These are phyloP conservation scores for Aspergillus brunneoviolaceus DNA, from an alignment of 2,329 filamentous ascomycete species.

Conservation along the genomic window DNA sequence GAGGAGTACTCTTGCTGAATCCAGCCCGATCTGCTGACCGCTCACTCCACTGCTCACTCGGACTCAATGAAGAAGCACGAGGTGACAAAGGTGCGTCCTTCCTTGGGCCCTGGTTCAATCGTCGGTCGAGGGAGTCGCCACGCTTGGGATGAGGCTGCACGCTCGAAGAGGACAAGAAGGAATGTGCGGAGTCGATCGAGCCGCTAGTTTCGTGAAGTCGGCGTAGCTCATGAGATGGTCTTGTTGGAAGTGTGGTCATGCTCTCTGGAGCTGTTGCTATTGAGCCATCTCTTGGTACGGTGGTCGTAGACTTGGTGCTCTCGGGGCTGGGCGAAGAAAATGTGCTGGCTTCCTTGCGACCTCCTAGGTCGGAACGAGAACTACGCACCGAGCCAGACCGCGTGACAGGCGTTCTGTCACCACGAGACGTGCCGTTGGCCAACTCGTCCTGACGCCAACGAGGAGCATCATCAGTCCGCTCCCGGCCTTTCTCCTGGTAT, in stretches of 20 bases:
- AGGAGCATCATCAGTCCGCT: slow-evolving; percentile 52
- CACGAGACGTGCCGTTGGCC: slow-evolving; percentile 21
- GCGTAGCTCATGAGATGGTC: slow-evolving; percentile 59
- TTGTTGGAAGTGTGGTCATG: slow-evolving; percentile 40
- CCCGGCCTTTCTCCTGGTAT: slow-evolving; percentile 79
- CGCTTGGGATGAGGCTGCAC: slow-evolving; percentile 51
- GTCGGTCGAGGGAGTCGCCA: slow-evolving; percentile 60
- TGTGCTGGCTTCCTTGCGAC: slow-evolving; percentile 42
- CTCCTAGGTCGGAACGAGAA: slow-evolving; percentile 41
- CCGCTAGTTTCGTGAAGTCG: slow-evolving; percentile 54
- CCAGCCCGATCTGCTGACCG: slow-evolving; percentile 32
- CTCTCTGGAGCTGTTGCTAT: slow-evolving; percentile 31
- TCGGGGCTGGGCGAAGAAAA: slow-evolving; percentile 38
- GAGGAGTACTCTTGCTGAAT: slow-evolving; percentile 43
- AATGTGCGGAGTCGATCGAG: slow-evolving; percentile 42
- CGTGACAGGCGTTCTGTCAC: slow-evolving; percentile 39
- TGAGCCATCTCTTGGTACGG: slow-evolving; percentile 34
- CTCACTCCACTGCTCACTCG: slow-evolving; percentile 35
- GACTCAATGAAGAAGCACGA: slow-evolving; percentile 32
- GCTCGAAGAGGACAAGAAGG: slow-evolving; percentile 32
- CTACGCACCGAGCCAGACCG: slow-evolving; percentile 47
- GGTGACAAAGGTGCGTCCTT: slow-evolving; percentile 58
- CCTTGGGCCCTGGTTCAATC: slow-evolving; percentile 56
- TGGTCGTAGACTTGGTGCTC: slow-evolving; percentile 25
- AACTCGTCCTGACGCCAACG: slow-evolving; percentile 34